Evolutionary conservation across 2,329 filamentous ascomycete species (phyloP), one percentile per base, ranked within the genome.

Genomic region (Remersonia thermophila): DNA sequence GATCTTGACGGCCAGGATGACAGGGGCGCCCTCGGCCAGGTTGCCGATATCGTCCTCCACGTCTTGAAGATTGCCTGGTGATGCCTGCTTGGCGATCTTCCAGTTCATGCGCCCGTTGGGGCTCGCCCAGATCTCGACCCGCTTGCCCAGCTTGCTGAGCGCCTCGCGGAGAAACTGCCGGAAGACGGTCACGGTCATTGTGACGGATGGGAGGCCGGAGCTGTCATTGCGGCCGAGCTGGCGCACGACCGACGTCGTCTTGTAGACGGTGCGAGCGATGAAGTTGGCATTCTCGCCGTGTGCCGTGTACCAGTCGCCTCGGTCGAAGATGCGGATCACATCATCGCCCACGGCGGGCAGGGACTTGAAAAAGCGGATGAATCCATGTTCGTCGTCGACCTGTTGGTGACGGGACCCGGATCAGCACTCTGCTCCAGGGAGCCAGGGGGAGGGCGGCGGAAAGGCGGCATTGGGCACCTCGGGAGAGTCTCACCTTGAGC

Each of bases 361-460:
- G n/a, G 78, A 80, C 50, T 89, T 89, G 68, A 93, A 98, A 64
- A 86, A 93, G 49, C 80, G 84, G 63, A 96, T 95, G 67, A 98
- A 98, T 48, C 89, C 86, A 54, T 80, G 78, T 66, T 98, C 91
- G 55, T 98, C 91, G 53, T 98, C 93, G 55, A 96, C 84, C 82
- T 87, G 34, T 33, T 3, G 4, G 5, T 17, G 12, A 11, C 14
- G 26, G 32, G 37, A 37, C 49, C 17, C 30, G 20, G 27, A 20
- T 11, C 14, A 27, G 12, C 36, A 33, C 7, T 30, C n/a, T n/a
- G n/a, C n/a, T n/a, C n/a, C n/a, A n/a, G n/a, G n/a, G n/a, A n/a
- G n/a, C n/a, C n/a, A n/a, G n/a, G n/a, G n/a, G n/a, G n/a, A n/a
- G n/a, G n/a, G n/a, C n/a, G n/a, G n/a, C n/a, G n/a, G n/a, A n/a